Evolutionary conservation across 192 early-diverging fungal species (phyloP).

Genomic region (Coemansia sp.): DNA sequence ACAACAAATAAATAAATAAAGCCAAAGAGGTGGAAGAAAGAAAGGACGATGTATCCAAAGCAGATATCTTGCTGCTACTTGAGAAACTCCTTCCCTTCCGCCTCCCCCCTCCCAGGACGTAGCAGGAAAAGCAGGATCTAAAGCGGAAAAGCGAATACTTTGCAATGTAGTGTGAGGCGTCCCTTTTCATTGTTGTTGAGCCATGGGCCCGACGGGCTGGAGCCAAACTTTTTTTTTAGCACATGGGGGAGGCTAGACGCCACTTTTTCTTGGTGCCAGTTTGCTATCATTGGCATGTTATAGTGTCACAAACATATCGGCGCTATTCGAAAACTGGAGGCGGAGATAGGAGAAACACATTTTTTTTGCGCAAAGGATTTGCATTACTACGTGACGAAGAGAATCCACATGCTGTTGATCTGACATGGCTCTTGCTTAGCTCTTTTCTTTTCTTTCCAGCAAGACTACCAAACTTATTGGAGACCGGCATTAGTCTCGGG

Average conservation of each 20-base stretch:
- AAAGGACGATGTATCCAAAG: neutral
- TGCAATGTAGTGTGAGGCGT: neutral
- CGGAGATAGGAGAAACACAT: neutral
- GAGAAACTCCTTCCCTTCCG: neutral
- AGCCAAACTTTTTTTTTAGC: neutral
- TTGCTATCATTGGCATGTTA: neutral
- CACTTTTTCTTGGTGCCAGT: neutral
- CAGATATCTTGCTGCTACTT: neutral
- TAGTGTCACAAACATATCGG: neutral
- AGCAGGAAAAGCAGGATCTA: neutral
- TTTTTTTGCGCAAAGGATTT: neutral
- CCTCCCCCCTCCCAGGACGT: neutral
- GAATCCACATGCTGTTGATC: neutral
- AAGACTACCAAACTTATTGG: neutral
- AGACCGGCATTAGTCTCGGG: neutral
- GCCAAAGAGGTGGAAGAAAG: neutral
- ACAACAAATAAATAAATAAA: conserved; percentile 4
- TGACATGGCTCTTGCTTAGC: neutral
- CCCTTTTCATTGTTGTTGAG: neutral
- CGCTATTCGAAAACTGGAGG: neutral
- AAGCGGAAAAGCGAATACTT: neutral
- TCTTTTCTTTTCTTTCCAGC: neutral
- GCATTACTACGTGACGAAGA: neutral
- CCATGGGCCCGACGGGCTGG: neutral
- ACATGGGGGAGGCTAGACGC: neutral